A percentile compares a stretch with the other conserved stretches of the same genome.
Evolutionary conservation across 495 filamentous ascomycete genomes (phyloP).

Genomic region (Diplogelasinospora grovesii): DNA sequence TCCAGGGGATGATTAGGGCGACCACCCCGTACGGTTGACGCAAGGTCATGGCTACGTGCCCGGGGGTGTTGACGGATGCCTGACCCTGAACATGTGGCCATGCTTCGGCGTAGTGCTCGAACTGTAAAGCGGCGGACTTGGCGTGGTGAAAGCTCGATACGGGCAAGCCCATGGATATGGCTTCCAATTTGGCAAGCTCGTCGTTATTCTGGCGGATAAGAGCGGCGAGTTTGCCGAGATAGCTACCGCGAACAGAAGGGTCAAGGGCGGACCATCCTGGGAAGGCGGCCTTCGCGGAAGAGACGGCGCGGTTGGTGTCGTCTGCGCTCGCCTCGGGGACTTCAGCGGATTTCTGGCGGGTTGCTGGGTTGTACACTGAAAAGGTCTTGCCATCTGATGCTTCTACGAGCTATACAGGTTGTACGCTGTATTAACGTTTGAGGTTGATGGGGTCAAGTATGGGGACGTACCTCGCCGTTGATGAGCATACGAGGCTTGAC

Average conservation of each 20-base stretch:
- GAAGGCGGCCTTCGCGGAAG: slow-evolving; percentile 53
- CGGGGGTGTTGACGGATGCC: slow-evolving; percentile 70
- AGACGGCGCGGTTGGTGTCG: slow-evolving; percentile 53
- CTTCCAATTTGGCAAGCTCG: slow-evolving; percentile 50
- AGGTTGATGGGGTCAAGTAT: too few species aligned
- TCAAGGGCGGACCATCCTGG: slow-evolving; percentile 48
- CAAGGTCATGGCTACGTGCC: slow-evolving; percentile 84
- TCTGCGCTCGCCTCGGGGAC: slow-evolving; percentile 29
- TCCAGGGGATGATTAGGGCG: slow-evolving; percentile 89
- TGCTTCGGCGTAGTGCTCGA: slow-evolving; percentile 32
- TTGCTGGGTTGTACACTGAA: slow-evolving; percentile 27
- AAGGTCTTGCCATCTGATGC: slow-evolving; percentile 30
- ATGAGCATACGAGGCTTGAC: slow-evolving; percentile 28
- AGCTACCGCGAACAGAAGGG: slow-evolving; percentile 34
- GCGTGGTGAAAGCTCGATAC: slow-evolving; percentile 32
- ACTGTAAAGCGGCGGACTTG: slow-evolving; percentile 11
- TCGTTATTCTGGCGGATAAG: slow-evolving; percentile 39
- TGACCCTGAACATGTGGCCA: slow-evolving; percentile 51
- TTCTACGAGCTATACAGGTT: slow-evolving; percentile 26
- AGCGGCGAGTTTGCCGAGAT: slow-evolving; percentile 46
- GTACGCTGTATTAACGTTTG: background rate
- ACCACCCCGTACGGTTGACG: slow-evolving; percentile 87
- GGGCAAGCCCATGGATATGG: slow-evolving; percentile 45
- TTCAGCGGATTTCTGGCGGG: slow-evolving; percentile 21
- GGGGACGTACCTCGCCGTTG: slow-evolving; percentile 27